Evolutionary conservation across 2,329 filamentous ascomycete species (phyloP).

Genomic region (Keithomyces neogunnii): DNA sequence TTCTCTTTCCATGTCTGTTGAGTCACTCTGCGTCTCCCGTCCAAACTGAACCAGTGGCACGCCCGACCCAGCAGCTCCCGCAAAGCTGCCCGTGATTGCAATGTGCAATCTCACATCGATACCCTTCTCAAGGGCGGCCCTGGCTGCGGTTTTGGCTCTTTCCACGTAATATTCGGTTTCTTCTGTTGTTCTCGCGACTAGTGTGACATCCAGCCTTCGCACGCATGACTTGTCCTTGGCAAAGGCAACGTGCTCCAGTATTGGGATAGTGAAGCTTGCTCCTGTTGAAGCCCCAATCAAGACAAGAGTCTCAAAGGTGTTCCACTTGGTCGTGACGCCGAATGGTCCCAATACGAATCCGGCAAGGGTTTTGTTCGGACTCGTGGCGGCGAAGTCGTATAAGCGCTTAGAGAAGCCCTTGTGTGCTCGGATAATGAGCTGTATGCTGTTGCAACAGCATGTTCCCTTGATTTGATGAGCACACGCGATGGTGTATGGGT

Average conservation of each 20-base stretch:
- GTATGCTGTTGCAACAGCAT: slow-evolving; percentile 50
- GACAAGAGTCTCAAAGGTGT: slow-evolving; percentile 50
- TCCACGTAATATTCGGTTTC: slow-evolving; percentile 49
- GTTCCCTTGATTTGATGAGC: slow-evolving; percentile 40
- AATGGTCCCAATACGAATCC: slow-evolving; percentile 48
- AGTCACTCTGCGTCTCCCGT: neutral
- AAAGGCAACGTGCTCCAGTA: slow-evolving; percentile 45
- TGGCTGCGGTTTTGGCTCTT: slow-evolving; percentile 35
- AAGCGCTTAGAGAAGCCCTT: slow-evolving; percentile 48
- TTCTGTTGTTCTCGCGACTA: slow-evolving; percentile 41
- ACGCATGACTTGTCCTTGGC: slow-evolving; percentile 35
- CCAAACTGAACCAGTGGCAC: slow-evolving; percentile 3
- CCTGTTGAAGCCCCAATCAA: slow-evolving; percentile 55
- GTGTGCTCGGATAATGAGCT: slow-evolving; percentile 49
- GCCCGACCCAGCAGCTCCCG: slow-evolving; percentile 3
- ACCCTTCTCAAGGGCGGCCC: slow-evolving; percentile 31
- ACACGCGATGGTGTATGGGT: slow-evolving; percentile 55
- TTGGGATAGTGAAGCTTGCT: slow-evolving; percentile 52
- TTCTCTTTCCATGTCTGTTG: neutral
- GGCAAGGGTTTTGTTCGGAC: slow-evolving; percentile 20
- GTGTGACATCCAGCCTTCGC: slow-evolving; percentile 42
- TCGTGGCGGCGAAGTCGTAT: slow-evolving; percentile 35
- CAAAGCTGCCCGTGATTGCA: slow-evolving; percentile 37
- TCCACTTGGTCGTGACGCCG: slow-evolving; percentile 45
- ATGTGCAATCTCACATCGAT: slow-evolving; percentile 44